These are phyloP conservation scores for Cyberlindnera americana DNA, from an alignment of 805 yeast genomes.

Conservation along the genomic window DNA sequence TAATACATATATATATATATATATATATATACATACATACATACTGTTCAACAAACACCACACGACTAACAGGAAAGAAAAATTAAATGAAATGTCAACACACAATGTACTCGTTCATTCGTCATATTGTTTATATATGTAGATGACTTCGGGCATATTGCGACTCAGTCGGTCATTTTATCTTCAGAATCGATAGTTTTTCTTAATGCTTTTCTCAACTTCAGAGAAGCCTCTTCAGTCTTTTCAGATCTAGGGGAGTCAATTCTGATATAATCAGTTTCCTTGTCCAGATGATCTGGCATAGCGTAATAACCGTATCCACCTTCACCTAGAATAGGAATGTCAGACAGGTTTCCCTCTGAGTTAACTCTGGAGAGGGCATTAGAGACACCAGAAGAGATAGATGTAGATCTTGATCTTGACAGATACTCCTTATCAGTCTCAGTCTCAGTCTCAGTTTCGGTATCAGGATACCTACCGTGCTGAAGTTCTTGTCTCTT, in stretches of 20 bases:
- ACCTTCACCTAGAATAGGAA: slow-evolving; percentile 49
- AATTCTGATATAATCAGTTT: slow-evolving; percentile 5
- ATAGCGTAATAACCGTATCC: slow-evolving; percentile 15
- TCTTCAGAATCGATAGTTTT: slow-evolving; percentile 5
- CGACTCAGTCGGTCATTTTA: not conserved
- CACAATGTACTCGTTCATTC: too few species aligned
- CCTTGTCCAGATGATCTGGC: not conserved
- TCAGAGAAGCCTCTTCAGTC: slow-evolving; percentile 1
- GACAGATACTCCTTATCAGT: slow-evolving; percentile 21
- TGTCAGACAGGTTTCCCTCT: slow-evolving; percentile 56
- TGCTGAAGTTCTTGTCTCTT: not conserved
- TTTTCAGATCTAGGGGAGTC: not conserved
- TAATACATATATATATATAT: too few species aligned
- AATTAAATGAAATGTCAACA: too few species aligned
- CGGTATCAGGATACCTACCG: not conserved
- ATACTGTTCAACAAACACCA: too few species aligned
- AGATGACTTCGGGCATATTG: too few species aligned
- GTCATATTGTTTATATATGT: too few species aligned
- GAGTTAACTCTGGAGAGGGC: slow-evolving; percentile 62
- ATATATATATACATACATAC: too few species aligned
- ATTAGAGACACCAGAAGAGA: slow-evolving; percentile 44
- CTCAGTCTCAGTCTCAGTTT: slow-evolving; percentile 2
- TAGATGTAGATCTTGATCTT: slow-evolving; percentile 20
- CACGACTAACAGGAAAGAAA: too few species aligned
- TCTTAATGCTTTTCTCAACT: slow-evolving; percentile 9